Evolutionary conservation across 306 rosid species (phyloP), one percentile per base, ranked within the genome.

Genomic region (Malus sieversii): DNA sequence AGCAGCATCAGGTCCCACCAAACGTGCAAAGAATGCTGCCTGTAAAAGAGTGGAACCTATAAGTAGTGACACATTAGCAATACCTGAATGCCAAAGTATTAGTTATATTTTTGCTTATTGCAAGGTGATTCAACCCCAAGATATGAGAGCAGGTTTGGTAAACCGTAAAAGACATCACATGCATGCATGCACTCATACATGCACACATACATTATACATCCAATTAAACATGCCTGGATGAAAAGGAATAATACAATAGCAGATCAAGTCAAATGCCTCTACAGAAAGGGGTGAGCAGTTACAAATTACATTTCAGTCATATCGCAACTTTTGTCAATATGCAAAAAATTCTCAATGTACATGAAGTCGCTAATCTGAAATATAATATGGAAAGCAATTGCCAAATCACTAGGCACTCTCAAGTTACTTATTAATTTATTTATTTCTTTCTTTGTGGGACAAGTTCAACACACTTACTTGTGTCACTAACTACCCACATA

Each of bases 1-100:
- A 20, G 89, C 96, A 79, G 85, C 57, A 80, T 93, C 97, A 65
- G 98, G 77, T 84, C 97, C 93, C 75, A 85, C 90, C 84, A 93
- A 78, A 46, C 82, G 86, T 84, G 90, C 84, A 30, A 91, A 87
- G 85, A 93, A 89, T 59, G 87, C 83, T 79, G 96, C 97, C 98
- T 93, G 88, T 45, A 77, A 82, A 72, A 77, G 70, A 84, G 71
- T 61, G 67, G 77, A 70, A 33, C 62, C 46, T 3, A 10, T 75
- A 35, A 62, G 48, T 48, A 60, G 53, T 53, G 57, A 69, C 33
- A 73, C 53, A 62, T 48, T 61, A 57, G 19, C 42, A 64, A 20
- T 40, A 44, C 14, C 53, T 48, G 55, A 51, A 73, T n/a, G 58
- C 25, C 12, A 19, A 58, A 4, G 15, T 22, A 33, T 44, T 22